Percentiles rank a stretch among this genome's conserved stretches.
Conservation (phyloP, 176 grass and related monocot genomes). For the Aegilops speltoides region DNA sequence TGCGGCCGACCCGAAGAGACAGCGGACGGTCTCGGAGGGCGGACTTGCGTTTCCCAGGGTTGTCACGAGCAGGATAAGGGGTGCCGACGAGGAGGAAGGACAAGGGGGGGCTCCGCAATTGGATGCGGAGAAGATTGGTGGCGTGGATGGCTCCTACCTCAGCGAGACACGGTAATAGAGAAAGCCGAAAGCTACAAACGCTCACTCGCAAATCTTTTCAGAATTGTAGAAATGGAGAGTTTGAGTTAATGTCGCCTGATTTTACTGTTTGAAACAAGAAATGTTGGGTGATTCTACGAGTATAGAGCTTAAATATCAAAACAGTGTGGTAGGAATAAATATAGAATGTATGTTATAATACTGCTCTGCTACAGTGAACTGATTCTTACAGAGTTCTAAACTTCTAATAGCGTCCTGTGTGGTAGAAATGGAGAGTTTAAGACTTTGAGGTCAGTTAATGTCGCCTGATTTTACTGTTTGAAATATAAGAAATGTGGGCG, state of each 20-base stretch:
- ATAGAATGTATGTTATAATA: not conserved
- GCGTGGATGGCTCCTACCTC: conserved; percentile 69
- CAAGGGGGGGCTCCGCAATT: conserved; percentile 18
- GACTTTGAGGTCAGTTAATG: not conserved
- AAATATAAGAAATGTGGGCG: not conserved
- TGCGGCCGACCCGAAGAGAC: conserved; percentile 25
- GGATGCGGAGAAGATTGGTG: conserved; percentile 15
- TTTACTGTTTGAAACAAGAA: not conserved
- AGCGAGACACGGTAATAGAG: conserved; percentile 72
- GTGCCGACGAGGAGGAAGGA: conserved; percentile 11
- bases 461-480: not conserved
- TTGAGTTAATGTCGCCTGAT: not conserved
- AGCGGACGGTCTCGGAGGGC: conserved; percentile 34
- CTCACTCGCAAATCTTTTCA: not conserved
- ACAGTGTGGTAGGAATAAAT: not conserved
- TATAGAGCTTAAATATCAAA: not conserved
- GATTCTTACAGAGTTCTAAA: not conserved
- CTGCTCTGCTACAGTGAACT: not conserved
- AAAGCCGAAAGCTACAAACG: not conserved
- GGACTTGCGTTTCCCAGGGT: conserved; percentile 23
- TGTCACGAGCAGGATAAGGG: conserved; percentile 28
- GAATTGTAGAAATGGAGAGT: not conserved
- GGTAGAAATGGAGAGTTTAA: not conserved
- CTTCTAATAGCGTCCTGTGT: not conserved
- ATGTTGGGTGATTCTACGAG: not conserved